Base-by-base conservation (phyloP, 306 rosid genomes). In the Vachellia collinsii region DNA sequence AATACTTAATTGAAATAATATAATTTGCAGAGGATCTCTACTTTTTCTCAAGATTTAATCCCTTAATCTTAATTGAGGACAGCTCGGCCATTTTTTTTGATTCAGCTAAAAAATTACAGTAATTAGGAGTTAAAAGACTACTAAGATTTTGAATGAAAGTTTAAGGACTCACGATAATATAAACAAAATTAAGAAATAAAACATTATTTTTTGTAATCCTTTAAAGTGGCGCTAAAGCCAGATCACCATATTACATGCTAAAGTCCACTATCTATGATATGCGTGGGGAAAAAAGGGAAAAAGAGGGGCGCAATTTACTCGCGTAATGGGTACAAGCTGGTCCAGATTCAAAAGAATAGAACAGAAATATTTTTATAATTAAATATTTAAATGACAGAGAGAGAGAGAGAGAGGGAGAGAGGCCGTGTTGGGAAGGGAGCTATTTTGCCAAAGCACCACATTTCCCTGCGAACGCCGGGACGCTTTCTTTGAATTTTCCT, bases 311-410 rank as follows among this genome's bases (percentile, higher is more conserved):
- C 36, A 25, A 61, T 61, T 37, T 43, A 65, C 66, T 44, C 79
- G 12, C 38, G 50, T 23, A 43, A 65, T 39, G 19, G n/a, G 47
- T 64, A 50, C 75, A 41, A 74, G 3, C 53, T 56, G 64, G 84
- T 68, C 70, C 76, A 25, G 8, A 20, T 20, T 42, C 51, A 20
- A 9, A 56, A 42, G 4, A 42, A 68, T 11, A 5, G 20, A 20
- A 42, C 8, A 39, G 4, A 67, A 19, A n/a, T 22, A 1, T 67
- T n/a, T n/a, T 4, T 41, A 19, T 7, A 37, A 16, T 38, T 17
- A 68, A 41, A 41, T 54, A n/a, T 54, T 41, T n/a, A 68, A 41
- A 68, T 68, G 53, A 37, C 9, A 23, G 16, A 11, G 19, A 61
- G 0, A 11, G 19, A 7, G 23, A 39, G 72, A 67, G 72, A 29